These are phyloP conservation scores for Ascochyta fabae DNA, from an alignment of 2,329 filamentous ascomycete genomes.

Conservation along the genomic window DNA sequence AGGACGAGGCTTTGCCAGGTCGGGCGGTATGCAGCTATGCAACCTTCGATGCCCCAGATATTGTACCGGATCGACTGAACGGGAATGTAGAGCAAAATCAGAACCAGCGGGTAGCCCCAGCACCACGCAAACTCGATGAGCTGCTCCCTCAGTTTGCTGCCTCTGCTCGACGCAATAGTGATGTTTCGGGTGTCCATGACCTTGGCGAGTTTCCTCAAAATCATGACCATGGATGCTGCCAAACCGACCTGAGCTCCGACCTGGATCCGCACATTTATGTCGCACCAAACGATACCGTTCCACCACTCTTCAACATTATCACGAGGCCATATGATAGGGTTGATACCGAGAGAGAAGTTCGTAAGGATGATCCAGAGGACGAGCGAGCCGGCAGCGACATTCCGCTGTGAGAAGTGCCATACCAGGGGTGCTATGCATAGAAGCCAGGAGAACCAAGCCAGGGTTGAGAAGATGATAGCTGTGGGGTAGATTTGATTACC, in stretches of 20 bases:
- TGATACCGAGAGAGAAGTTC: constrained; percentile 66
- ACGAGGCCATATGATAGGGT: constrained; percentile 69
- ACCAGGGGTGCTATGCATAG: constrained; percentile 64
- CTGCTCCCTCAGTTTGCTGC: constrained; percentile 55
- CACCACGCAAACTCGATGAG: constrained; percentile 63
- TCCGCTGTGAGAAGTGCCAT: constrained; percentile 67
- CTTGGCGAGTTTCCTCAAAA: constrained; percentile 65
- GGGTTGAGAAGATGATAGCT: constrained; percentile 55
- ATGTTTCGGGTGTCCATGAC: constrained; percentile 67
- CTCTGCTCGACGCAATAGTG: constrained; percentile 57
- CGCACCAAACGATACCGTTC: constrained; percentile 66
- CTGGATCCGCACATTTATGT: constrained; percentile 67
- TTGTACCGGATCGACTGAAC: constrained; percentile 66
- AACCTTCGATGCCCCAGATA: constrained; percentile 66
- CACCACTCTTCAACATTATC: constrained; percentile 64
- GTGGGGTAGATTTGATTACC: constrained; percentile 35
- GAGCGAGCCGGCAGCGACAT: constrained; percentile 64
- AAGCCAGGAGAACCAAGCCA: constrained; percentile 59
- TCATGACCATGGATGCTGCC: constrained; percentile 61
- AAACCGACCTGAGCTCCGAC: constrained; percentile 61
- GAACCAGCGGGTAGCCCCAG: constrained; percentile 60
- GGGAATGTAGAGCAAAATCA: constrained; percentile 64
- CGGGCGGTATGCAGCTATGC: constrained; percentile 59
- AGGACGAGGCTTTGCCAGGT: constrained; percentile 66
- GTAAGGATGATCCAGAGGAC: constrained; percentile 63